Evolutionary conservation across 2,329 filamentous ascomycete species (phyloP).

Genomic region (Capronia coronata): DNA sequence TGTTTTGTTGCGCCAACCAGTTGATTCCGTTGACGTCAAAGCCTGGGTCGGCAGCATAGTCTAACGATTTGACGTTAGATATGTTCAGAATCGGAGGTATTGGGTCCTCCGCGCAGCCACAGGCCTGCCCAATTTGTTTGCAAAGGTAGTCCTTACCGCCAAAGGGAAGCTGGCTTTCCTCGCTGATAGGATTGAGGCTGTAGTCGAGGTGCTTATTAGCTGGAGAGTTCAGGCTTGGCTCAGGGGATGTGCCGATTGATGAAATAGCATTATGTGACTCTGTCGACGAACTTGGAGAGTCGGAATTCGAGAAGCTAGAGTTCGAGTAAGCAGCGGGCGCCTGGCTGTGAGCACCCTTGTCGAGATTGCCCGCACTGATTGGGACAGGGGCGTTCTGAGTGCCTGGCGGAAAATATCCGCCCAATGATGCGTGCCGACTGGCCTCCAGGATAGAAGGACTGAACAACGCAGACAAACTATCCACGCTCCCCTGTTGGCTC

Average conservation of each 20-base stretch:
- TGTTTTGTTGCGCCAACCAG: slow-evolving; percentile 20
- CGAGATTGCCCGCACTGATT: slow-evolving; percentile 34
- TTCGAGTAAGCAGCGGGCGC: slow-evolving; percentile 29
- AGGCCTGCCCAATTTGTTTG: slow-evolving; percentile 40
- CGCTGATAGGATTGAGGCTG: slow-evolving; percentile 31
- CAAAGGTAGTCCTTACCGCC: slow-evolving; percentile 42
- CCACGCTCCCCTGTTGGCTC: slow-evolving; percentile 21
- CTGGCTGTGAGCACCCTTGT: slow-evolving; percentile 16
- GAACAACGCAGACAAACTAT: slow-evolving; percentile 54
- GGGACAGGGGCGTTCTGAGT: slow-evolving; percentile 7
- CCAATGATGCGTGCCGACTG: slow-evolving; percentile 38
- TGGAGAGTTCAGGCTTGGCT: slow-evolving; percentile 41
- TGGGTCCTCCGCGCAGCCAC: slow-evolving; percentile 35
- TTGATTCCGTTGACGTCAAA: slow-evolving; percentile 47
- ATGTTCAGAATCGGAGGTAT: slow-evolving; percentile 31
- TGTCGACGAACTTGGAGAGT: slow-evolving; percentile 45
- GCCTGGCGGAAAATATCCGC: slow-evolving; percentile 40
- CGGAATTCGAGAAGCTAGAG: slow-evolving; percentile 38
- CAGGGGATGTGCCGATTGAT: slow-evolving; percentile 47
- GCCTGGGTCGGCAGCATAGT: slow-evolving; percentile 19
- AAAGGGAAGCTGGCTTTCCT: slow-evolving; percentile 25
- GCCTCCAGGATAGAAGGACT: slow-evolving; percentile 50
- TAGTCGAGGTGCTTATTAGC: slow-evolving; percentile 35
- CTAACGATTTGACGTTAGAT: slow-evolving; percentile 23
- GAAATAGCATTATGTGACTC: slow-evolving; percentile 43